Base-by-base conservation (phyloP, 2,329 filamentous ascomycete species). In the Grosmannia penicillata region DNA sequence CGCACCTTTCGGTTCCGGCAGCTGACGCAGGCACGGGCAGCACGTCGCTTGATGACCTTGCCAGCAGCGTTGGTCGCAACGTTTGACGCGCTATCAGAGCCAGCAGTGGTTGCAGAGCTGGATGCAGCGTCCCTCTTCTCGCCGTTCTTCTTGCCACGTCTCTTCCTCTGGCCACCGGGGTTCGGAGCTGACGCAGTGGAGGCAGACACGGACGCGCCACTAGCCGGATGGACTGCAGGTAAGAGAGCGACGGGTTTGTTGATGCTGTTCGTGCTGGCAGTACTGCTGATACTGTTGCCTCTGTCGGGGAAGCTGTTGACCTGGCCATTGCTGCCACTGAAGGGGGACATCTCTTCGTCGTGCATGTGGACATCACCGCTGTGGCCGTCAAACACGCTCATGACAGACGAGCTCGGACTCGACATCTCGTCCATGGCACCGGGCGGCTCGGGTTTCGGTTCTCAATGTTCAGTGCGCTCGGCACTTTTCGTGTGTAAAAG, bases 1-100 rank as follows among this genome's bases (percentile, higher is more conserved):
- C 87, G 75, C 30, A 95, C 87, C 57, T 95, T 95, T 53, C 87
- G 77, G 41, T 82, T 78, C 51, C 87, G 74, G 60, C 87, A 94
- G 50, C 81, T 85, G 45, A 85, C 83, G 56, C 87, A 95, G 15
- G 87, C 87, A 49, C 89, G 82, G 9, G 86, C 85, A n/a, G 87
- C 86, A 53, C 87, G 74, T 52, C 86, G 72, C 61, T 94, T 95
- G 38, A 62, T 72, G 45, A 66, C 52, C 53, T 75, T 75, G 43
- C 59, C 54, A 9, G 53, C 45, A 26, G 53, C 56, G 44, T 52
- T 58, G 41, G 54, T 48, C 22, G 57, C 55, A 10, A 53, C 36
- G 31, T 26, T 37, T n/a, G 43, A 33, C 8, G 42, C 33, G 32
- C 37, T 37, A 26, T 47, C 43, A 2, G 40, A 45, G 39, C 41